A percentile compares a stretch with the other conserved stretches of the same genome.
Evolutionary conservation across 176 grass and related monocot genomes (phyloP).

Genomic region (Carex parvula): DNA sequence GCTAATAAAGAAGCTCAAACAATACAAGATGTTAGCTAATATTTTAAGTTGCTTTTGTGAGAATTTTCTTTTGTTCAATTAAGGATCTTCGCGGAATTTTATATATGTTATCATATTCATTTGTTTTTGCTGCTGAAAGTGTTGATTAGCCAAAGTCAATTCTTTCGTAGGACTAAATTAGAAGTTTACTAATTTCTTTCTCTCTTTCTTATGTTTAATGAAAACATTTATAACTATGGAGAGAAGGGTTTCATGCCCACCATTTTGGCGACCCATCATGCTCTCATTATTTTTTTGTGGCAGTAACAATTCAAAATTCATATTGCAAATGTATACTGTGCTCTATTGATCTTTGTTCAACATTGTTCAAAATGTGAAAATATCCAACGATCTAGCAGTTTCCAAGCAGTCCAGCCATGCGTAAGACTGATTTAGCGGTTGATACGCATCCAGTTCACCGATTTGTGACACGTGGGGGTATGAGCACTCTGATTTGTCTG

Average conservation of each 20-base stretch:
- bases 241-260: neutral
- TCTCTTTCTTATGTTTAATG: too few relatives aligned
- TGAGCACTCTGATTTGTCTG: too few relatives aligned
- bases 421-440: too few relatives aligned
- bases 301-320: neutral
- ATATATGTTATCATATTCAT: neutral
- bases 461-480: too few relatives aligned
- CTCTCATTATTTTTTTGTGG: neutral
- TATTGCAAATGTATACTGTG: neutral
- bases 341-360: neutral
- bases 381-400: too few relatives aligned
- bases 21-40: slow-evolving; percentile 38
- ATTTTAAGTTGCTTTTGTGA: neutral
- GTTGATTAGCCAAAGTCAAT: neutral
- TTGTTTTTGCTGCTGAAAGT: neutral
- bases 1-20: slow-evolving; percentile 25
- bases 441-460: too few relatives aligned
- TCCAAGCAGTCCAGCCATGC: too few relatives aligned
- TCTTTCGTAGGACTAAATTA: neutral
- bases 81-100: neutral
- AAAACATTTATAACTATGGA: neutral
- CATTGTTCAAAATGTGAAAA: neutral
- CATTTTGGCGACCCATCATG: neutral
- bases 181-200: neutral
- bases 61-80: neutral